phyloP scores from a whole-genome alignment of 345 rosid genomes.

The Lumnitzera racemosa region DNA sequence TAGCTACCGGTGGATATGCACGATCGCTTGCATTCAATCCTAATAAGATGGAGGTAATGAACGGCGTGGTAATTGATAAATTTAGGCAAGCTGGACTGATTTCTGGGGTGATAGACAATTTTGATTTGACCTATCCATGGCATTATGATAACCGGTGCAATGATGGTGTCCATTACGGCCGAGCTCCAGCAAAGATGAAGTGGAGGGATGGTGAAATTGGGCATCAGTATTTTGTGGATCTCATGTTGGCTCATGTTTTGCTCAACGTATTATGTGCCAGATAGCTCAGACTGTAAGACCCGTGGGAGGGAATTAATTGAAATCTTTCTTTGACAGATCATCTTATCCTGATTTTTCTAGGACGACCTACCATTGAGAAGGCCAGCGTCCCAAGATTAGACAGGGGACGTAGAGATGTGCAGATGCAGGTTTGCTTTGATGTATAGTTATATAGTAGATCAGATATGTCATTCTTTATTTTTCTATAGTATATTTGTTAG shows the following conservation, averaged over 20 bases:
- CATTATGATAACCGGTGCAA: constrained; percentile 86
- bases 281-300: not conserved
- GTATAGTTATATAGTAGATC: no score
- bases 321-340: constrained; percentile 19
- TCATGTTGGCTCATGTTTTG: constrained; percentile 85
- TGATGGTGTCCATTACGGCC: constrained; percentile 93
- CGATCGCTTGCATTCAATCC: constrained; percentile 70
- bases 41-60: constrained; percentile 78
- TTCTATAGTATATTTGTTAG: no score
- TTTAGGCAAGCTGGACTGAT: constrained; percentile 53
- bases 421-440: no score
- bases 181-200: constrained; percentile 68
- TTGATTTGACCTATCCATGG: constrained; percentile 92
- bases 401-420: no score
- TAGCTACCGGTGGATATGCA: constrained; percentile 88
- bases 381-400: no score
- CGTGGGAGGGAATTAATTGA: not conserved
- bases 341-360: constrained; percentile 13
- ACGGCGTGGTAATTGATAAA: constrained; percentile 65
- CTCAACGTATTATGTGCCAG: constrained; percentile 52
- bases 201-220: constrained; percentile 96
- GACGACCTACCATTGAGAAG: no score
- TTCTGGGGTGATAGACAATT: constrained; percentile 69
- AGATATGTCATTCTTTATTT: no score
- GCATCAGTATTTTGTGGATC: constrained; percentile 96